Evolutionary conservation across 2,329 filamentous ascomycete genomes (phyloP), one percentile per base, ranked within the genome.

Genomic region (Xylariaceae sp.): DNA sequence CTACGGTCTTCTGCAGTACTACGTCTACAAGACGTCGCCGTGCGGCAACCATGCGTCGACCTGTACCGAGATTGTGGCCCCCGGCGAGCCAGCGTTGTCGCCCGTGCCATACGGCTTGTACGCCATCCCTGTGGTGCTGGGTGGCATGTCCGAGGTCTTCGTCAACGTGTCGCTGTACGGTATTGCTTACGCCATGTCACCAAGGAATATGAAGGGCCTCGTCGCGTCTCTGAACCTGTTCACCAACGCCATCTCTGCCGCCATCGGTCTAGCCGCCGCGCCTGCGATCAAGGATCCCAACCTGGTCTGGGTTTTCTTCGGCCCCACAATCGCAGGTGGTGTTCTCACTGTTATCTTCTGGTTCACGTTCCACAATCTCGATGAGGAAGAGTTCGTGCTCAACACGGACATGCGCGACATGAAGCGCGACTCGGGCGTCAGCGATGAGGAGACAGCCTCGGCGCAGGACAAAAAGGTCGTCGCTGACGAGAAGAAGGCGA

Each of bases 191-290:
- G 86, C 84, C 67, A 89, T 90, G 71, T 87, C 87, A 0, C 88
- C 88, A 22, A 82, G 80, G 63, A 90, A 90, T 74, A 92, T 92
- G 88, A 85, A 87, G 59, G 88, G 84, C 1, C 76, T 91, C n/a
- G 86, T 92, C 61, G 78, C 81, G 69, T 81, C 82, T 17, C 75
- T 90, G 62, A 84, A 84, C 64, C 76, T 90, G 38, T 85, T 88
- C 73, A 89, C 83, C 78, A 84, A 77, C 31, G 87, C 87, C 51
- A 76, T 91, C 59, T 83, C 84, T 1, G 77, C 84, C 31, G 87
- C 87, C 34, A 72, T 91, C 45, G 86, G 84, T n/a, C 83, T 77
- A 49, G 71, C 74, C 18, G 53, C 75, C n/a, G 63, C 72, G 9
- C 71, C 73, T 0, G 73, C 66, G 1, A 74, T 76, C 39, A 63